These are phyloP conservation scores for Leccinum olivaceopallidum DNA, from an alignment of 768 basidiomycete species.

Conservation along the genomic window DNA sequence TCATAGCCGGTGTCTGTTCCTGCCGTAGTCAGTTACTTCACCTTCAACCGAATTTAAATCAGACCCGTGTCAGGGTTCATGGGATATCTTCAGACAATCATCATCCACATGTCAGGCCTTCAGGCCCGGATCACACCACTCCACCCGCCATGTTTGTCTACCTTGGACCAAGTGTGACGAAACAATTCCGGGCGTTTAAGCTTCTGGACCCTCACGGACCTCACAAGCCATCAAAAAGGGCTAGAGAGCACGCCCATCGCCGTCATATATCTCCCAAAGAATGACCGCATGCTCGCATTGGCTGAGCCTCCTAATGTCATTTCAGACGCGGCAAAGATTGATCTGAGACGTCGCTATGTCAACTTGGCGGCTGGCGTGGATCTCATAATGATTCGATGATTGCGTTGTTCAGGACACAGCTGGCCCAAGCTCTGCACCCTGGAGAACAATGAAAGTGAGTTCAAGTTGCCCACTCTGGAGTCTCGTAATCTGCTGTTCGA, in stretches of 20 bases:
- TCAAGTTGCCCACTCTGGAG: background rate
- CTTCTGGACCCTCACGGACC: background rate
- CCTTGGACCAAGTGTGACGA: background rate
- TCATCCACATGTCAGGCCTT: background rate
- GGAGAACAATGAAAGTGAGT: background rate
- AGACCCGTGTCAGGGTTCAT: background rate
- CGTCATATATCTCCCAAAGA: background rate
- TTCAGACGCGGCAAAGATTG: background rate
- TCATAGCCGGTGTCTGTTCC: background rate
- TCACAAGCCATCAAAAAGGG: background rate
- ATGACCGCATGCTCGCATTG: background rate
- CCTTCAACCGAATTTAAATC: background rate
- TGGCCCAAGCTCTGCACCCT: background rate
- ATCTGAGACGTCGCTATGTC: slow-evolving; percentile 8
- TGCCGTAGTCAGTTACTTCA: slow-evolving; percentile 1
- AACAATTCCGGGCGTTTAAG: background rate
- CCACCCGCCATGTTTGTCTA: background rate
- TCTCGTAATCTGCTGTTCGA: slow-evolving; percentile 1
- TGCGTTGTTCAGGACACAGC: background rate
- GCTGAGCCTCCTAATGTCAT: background rate
- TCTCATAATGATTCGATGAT: background rate
- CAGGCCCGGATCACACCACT: background rate
- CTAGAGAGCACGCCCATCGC: background rate
- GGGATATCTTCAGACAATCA: background rate
- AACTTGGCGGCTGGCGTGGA: background rate